Conservation (phyloP, 148 eudicot species). For the Rhododendron ovatum region DNA sequence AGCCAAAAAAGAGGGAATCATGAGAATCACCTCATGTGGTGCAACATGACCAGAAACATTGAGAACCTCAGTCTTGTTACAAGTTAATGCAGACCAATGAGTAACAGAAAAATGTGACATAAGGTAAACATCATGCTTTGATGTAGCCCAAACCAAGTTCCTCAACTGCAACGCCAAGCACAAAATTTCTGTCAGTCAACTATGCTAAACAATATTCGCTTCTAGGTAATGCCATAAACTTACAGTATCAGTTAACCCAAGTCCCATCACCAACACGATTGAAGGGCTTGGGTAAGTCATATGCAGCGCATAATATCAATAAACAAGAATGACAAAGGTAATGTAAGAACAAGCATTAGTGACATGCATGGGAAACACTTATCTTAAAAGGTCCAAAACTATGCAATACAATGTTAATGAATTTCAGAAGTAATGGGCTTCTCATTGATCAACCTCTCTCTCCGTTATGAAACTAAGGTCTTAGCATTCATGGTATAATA, state of each 20-base stretch:
- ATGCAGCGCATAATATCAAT: background rate
- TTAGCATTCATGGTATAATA: background rate
- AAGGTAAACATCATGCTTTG: conserved; percentile 86
- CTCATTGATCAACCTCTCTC: background rate
- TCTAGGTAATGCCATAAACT: background rate
- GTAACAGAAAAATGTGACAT: conserved; percentile 53
- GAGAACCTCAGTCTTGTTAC: conserved; percentile 64
- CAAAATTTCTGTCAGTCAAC: conserved; percentile 4
- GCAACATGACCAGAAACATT: conserved; percentile 82
- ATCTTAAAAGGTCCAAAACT: background rate
- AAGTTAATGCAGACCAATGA: conserved; percentile 52
- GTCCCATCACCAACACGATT: background rate
- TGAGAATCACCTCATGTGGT: conserved; percentile 57
- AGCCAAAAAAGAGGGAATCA: background rate
- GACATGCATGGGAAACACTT: background rate
- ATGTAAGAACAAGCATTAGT: background rate
- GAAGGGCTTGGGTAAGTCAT: background rate
- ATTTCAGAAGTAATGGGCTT: background rate
- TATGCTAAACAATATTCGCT: background rate
- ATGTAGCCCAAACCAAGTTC: conserved; percentile 88
- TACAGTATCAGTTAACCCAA: background rate
- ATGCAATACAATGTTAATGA: background rate
- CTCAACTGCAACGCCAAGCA: conserved; percentile 57
- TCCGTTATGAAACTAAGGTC: background rate
- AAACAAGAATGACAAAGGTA: background rate